A percentile compares a stretch with the other conserved stretches of the same genome.
These are phyloP conservation scores for Luvunga scandens DNA, from an alignment of 345 rosid genomes.

Conservation along the genomic window DNA sequence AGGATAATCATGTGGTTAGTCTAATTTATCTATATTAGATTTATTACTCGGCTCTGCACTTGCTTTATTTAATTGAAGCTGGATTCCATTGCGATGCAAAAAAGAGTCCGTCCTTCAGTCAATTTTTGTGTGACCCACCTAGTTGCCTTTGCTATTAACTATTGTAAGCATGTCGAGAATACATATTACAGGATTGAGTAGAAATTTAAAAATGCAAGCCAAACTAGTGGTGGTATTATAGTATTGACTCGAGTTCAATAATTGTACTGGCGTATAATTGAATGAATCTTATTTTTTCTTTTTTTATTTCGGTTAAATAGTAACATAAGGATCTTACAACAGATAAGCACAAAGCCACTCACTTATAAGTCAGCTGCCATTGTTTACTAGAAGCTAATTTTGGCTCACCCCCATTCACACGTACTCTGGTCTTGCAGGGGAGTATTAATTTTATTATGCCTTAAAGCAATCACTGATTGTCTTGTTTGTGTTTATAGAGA, in stretches of 20 bases:
- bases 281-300: not conserved
- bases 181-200: not conserved
- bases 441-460: not conserved
- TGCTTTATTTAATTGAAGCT: conserved; percentile 13
- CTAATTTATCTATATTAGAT: not conserved
- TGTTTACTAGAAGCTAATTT: not conserved
- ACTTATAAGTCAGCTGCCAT: not conserved
- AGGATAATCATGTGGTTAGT: conserved; percentile 77
- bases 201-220: not conserved
- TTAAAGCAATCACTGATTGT: conserved; percentile 2
- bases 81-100: conserved; percentile 10
- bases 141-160: conserved; percentile 2
- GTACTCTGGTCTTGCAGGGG: not conserved
- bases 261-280: not conserved
- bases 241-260: not conserved
- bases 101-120: conserved; percentile 20
- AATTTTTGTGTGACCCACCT: conserved; percentile 34
- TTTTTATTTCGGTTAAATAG: not conserved
- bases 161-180: not conserved
- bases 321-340: not conserved
- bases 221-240: not conserved
- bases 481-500: conserved; percentile 44
- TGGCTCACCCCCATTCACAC: not conserved
- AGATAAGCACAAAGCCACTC: not conserved
- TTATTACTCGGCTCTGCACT: conserved; percentile 15